These are phyloP conservation scores for Sarocladium strictum DNA, from an alignment of 2,329 filamentous ascomycete genomes.

Conservation along the genomic window DNA sequence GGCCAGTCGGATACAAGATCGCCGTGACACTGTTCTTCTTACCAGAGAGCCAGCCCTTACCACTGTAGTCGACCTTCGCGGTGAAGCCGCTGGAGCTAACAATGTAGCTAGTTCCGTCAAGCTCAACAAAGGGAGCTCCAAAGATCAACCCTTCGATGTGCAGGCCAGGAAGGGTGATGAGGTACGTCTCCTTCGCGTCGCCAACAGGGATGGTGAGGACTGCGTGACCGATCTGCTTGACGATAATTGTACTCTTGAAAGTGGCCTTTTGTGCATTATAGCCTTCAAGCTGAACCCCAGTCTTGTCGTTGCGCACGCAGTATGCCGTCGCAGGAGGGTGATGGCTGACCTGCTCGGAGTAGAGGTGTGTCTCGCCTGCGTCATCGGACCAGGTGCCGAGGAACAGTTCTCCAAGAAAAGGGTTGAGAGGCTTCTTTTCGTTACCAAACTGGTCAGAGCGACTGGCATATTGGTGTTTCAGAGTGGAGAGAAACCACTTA, in stretches of 20 bases:
- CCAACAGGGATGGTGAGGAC: conserved; percentile 63
- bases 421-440: conserved; percentile 97
- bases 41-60: conserved; percentile 89
- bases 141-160: conserved; percentile 93
- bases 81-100: conserved; percentile 81
- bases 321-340: conserved; percentile 95
- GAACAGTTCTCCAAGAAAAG: conserved; percentile 92
- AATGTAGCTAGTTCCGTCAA: conserved; percentile 81
- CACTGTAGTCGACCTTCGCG: conserved; percentile 85
- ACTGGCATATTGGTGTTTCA: conserved; percentile 77
- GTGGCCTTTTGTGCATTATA: conserved; percentile 97
- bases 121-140: conserved; percentile 81
- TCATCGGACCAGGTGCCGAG: conserved; percentile 83
- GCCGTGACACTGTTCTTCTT: conserved; percentile 92
- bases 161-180: conserved; percentile 84
- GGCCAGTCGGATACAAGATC: conserved; percentile 61
- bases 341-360: conserved; percentile 93
- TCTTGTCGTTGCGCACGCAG: conserved; percentile 78
- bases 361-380: conserved; percentile 73
- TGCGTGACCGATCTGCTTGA: conserved; percentile 92
- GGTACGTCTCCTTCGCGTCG: conserved; percentile 58
- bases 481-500: conserved; percentile 90
- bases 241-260: conserved; percentile 87
- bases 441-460: conserved; percentile 75
- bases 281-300: conserved; percentile 73